A percentile compares a stretch with the other conserved stretches of the same genome.
phyloP scores from a whole-genome alignment of 345 rosid genomes.

The Lagerstroemia speciosa region DNA sequence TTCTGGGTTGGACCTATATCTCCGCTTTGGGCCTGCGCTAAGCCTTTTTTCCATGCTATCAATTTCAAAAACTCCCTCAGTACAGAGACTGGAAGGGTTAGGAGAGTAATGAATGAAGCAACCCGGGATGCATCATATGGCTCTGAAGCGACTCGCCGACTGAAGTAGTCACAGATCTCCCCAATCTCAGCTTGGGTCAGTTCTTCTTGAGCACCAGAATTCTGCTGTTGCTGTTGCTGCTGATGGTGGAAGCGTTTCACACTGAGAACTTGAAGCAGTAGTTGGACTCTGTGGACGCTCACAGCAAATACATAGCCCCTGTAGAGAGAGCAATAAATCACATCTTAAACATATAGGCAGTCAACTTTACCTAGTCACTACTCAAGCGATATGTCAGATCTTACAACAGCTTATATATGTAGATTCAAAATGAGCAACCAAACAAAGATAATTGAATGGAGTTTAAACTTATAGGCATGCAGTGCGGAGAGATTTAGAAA shows the following conservation, averaged over 20 bases:
- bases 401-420: neutral
- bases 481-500: too few species aligned
- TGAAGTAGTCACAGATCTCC: slow-evolving; percentile 96
- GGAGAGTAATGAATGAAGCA: slow-evolving; percentile 97
- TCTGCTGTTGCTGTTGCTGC: slow-evolving; percentile 84
- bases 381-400: neutral
- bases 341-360: neutral
- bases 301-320: slow-evolving; percentile 98
- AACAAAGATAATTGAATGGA: neutral
- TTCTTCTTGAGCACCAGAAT: slow-evolving; percentile 70
- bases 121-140: slow-evolving; percentile 98
- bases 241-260: slow-evolving; percentile 90
- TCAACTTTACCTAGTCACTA: neutral
- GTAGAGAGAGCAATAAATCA: slow-evolving; percentile 6
- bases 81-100: slow-evolving; percentile 87
- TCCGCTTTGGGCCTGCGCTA: slow-evolving; percentile 66
- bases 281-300: slow-evolving; percentile 96
- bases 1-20: slow-evolving; percentile 83
- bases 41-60: slow-evolving; percentile 96
- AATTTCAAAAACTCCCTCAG: slow-evolving; percentile 85
- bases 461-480: too few species aligned
- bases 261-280: slow-evolving; percentile 95
- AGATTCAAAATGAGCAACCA: neutral
- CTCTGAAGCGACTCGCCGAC: slow-evolving; percentile 96
- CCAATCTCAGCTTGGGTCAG: slow-evolving; percentile 75